Evolutionary conservation across 2,329 filamentous ascomycete genomes (phyloP).

Genomic region (Diaporthe eres): DNA sequence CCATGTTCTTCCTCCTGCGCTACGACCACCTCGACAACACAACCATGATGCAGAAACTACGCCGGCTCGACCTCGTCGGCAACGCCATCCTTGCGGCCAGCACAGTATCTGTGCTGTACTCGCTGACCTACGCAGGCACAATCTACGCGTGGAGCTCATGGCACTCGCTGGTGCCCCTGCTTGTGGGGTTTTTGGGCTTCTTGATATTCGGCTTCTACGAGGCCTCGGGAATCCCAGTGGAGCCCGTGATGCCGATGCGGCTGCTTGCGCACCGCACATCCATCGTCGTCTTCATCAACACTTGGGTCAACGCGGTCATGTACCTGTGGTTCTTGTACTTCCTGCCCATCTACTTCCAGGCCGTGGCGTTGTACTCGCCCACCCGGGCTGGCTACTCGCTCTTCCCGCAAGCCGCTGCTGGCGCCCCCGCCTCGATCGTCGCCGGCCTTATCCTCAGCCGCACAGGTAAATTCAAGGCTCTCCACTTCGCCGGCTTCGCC

Average conservation of each 20-base stretch:
- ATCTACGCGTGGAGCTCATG: slow-evolving; percentile 24
- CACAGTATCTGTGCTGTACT: slow-evolving; percentile 9
- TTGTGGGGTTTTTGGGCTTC: slow-evolving; percentile 53
- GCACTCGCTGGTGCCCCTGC: neutral
- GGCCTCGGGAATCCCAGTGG: slow-evolving; percentile 38
- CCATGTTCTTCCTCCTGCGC: slow-evolving; percentile 53
- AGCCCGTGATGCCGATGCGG: slow-evolving; percentile 56
- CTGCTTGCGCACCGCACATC: slow-evolving; percentile 59
- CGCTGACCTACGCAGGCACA: slow-evolving; percentile 13
- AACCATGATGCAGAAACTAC: neutral
- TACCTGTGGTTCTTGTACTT: slow-evolving; percentile 53
- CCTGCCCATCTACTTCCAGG: slow-evolving; percentile 58
- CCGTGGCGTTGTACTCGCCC: slow-evolving; percentile 49
- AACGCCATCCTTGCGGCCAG: slow-evolving; percentile 4
- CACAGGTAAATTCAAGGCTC: slow-evolving; percentile 31
- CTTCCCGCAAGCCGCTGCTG: slow-evolving; percentile 43
- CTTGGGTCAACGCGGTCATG: slow-evolving; percentile 53
- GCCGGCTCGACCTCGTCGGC: slow-evolving; percentile 5
- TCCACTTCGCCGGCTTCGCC: slow-evolving; percentile 46
- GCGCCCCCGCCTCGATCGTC: slow-evolving; percentile 34
- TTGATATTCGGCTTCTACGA: slow-evolving; percentile 53
- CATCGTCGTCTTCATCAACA: slow-evolving; percentile 47
- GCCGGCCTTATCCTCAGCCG: slow-evolving; percentile 45
- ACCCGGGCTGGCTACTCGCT: slow-evolving; percentile 44
- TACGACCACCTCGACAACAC: neutral